phyloP scores from a whole-genome alignment of 1,284 basidiomycete genomes.

The Ganoderma boninense region DNA sequence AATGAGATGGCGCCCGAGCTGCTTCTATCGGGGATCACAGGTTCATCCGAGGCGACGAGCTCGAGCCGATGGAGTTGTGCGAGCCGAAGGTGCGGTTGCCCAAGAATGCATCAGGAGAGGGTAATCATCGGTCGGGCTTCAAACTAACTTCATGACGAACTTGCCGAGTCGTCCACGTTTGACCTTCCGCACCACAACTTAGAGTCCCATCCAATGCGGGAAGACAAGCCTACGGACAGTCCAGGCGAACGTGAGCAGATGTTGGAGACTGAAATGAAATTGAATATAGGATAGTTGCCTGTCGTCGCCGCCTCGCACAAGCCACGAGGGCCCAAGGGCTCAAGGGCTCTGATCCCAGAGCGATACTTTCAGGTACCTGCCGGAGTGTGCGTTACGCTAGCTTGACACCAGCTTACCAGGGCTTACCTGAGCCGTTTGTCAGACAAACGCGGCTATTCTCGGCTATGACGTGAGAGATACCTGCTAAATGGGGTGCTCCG shows the following conservation, averaged over 20 bases:
- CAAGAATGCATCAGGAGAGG: not conserved
- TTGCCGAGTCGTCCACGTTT: not conserved
- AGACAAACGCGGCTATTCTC: not conserved
- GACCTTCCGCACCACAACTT: not conserved
- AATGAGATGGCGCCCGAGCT: not conserved
- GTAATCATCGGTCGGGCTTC: not conserved
- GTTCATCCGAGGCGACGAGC: not conserved
- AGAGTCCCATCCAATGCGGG: not conserved
- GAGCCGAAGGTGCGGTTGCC: not conserved
- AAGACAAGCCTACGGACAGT: not conserved
- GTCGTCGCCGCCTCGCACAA: not conserved
- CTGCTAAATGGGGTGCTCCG: constrained; percentile 2
- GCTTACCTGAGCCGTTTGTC: no score
- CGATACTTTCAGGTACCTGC: no score
- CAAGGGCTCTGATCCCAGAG: no score
- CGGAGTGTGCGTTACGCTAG: no score
- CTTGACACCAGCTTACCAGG: no score
- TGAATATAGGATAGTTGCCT: not conserved
- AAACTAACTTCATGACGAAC: not conserved
- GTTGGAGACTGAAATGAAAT: not conserved
- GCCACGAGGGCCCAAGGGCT: not conserved
- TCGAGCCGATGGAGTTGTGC: not conserved
- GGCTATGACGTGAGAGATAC: not conserved
- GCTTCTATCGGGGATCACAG: not conserved
- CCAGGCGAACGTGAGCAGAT: not conserved